Evolutionary conservation across 2,329 filamentous ascomycete genomes (phyloP), one percentile per base, ranked within the genome.

Genomic region (Trichoderma cornu-damae): DNA sequence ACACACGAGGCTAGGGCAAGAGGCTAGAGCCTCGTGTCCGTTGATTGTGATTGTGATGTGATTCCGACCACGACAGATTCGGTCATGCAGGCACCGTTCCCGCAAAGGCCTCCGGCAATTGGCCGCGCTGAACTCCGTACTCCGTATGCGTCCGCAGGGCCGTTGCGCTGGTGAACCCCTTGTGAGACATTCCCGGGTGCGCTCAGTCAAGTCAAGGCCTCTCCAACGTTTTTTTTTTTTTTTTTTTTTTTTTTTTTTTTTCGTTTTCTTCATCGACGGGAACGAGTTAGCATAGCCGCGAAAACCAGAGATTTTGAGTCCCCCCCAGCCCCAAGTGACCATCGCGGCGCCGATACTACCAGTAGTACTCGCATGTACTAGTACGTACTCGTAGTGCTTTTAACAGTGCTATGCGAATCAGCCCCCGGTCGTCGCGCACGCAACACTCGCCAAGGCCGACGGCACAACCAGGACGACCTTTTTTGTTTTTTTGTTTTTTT

Each of bases 1-100:
- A n/a, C n/a, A n/a, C n/a, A n/a, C n/a, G n/a, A n/a, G n/a, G n/a
- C n/a, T n/a, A n/a, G n/a, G n/a, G n/a, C n/a, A n/a, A 22, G 40
- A 18, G 32, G 44, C 12, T 9, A 48, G 28, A 35, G 44, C 38
- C 50, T 54, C 38, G 26, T 53, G 38, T 44, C 50, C n/a, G n/a
- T n/a, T n/a, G n/a, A n/a, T n/a, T 24, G 38, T 34, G 50, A 54
- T 46, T n/a, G 52, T 37, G 52, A 55, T 55, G 52, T 38, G 52
- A 55, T 51, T 51, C 35, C 22, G 35, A 20, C n/a, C n/a, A n/a
- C 32, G n/a, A 47, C 16, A 30, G 32, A 37, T 16, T 30, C 52
- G 52, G 46, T 48, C 35, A 57, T 49, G 53, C 53, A 57, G 53
- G 53, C 44, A 49, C 53, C 53, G 35, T 48, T n/a, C n/a, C 53